Evolutionary conservation across 2,329 filamentous ascomycete species (phyloP), one percentile per base, ranked within the genome.

Genomic region (Ceratocystis alfenasii): DNA sequence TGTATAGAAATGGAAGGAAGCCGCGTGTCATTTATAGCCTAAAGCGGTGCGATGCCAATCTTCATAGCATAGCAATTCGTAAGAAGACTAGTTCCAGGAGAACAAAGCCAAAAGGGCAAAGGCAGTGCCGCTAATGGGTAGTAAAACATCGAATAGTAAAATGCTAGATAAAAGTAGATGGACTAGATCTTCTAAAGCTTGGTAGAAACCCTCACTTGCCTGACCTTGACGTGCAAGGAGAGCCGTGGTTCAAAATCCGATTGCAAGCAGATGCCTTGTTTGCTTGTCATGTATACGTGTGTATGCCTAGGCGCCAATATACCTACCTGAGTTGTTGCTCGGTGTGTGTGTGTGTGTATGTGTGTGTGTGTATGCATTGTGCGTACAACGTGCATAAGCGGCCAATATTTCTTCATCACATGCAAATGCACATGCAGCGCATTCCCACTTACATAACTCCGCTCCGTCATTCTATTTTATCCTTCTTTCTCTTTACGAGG

Each of bases 21-120:
- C 53, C 53, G 53, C 25, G 53, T 57, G 53, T 22, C 30, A 30
- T 28, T 22, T 28, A 57, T 28, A 33, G 22, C 53, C 53, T 57
- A 57, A 57, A 57, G 30, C 53, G 53, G 8, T 15, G 8, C 53
- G 10, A 15, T 6, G 22, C 17, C 53, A n/a, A 50, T 50, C 46
- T 17, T 50, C 17, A 50, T 41, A 41, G 10, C 36, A 12, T 41
- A 0, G 17, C 45, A 48, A 4, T 41, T 41, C 17, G 17, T 55
- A 57, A 57, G 53, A 10, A 57, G 53, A 5, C 17, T 57, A 57
- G 50, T 57, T 57, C 50, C 50, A 57, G 50, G 50, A 57, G 53
- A 30, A 6, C 36, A 41, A 57, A 50, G 6, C 25, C 25, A 57
- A 57, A 57, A 17, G 22, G 22, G 50, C 10, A 28, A 57, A 57